These are phyloP conservation scores for Populus alba DNA, from an alignment of 345 rosid genomes.

Conservation along the genomic window DNA sequence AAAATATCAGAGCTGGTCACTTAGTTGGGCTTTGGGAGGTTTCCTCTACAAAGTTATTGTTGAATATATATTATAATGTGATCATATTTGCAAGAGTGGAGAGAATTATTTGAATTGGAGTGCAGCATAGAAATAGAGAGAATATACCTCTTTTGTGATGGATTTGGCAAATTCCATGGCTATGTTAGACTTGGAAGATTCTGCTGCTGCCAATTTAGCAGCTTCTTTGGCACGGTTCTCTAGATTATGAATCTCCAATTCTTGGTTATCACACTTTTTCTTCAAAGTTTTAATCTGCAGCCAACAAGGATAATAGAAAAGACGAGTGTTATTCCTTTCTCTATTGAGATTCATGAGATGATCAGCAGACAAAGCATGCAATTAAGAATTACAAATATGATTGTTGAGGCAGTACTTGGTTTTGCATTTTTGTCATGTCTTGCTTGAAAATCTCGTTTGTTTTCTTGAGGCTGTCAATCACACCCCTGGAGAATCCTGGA, in stretches of 20 bases:
- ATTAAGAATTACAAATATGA: slow-evolving; percentile 11
- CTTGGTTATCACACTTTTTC: slow-evolving; percentile 64
- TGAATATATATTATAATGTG: background rate
- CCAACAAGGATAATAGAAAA: slow-evolving; percentile 6
- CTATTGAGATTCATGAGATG: background rate
- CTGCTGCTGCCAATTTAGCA: slow-evolving; percentile 42
- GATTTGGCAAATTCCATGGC: slow-evolving; percentile 61
- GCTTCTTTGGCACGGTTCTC: slow-evolving; percentile 46
- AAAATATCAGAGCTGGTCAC: too few relatives aligned
- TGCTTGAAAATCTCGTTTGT: slow-evolving; percentile 77
- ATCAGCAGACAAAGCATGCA: slow-evolving; percentile 7
- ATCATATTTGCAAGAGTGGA: background rate
- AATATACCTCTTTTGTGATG: slow-evolving; percentile 56
- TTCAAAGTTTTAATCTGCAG: slow-evolving; percentile 60
- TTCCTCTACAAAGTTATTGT: too few relatives aligned
- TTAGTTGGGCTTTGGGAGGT: too few relatives aligned
- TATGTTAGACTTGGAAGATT: slow-evolving; percentile 51
- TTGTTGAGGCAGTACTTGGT: slow-evolving; percentile 49
- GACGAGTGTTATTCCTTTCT: background rate
- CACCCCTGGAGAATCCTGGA: slow-evolving; percentile 63
- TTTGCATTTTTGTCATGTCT: slow-evolving; percentile 68
- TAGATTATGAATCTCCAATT: slow-evolving; percentile 53
- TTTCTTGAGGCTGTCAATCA: slow-evolving; percentile 78
- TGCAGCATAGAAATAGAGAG: background rate
- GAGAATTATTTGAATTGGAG: background rate